Evolutionary conservation across 2,329 filamentous ascomycete genomes (phyloP).

Genomic region (Epichloe festucae): DNA sequence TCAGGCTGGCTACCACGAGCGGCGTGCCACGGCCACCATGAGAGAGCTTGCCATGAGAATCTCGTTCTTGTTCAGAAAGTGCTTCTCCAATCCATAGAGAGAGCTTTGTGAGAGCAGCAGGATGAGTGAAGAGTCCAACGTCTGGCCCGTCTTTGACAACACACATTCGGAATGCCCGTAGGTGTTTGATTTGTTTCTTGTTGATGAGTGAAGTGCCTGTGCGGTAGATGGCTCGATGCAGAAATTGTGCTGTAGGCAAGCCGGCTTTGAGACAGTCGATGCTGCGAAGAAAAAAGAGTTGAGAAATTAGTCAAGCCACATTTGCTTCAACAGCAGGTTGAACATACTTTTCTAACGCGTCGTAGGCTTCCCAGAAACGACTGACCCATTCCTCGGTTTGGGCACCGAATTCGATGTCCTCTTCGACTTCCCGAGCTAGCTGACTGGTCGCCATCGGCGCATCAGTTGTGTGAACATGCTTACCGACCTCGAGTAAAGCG

Average conservation of each 20-base stretch:
- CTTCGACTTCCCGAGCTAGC: slow-evolving; percentile 27
- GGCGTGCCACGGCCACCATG: slow-evolving; percentile 65
- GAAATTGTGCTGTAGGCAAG: slow-evolving; percentile 71
- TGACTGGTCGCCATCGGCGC: slow-evolving; percentile 19
- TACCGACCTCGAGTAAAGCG: slow-evolving; percentile 85
- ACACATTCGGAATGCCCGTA: slow-evolving; percentile 87
- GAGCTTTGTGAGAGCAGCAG: slow-evolving; percentile 83
- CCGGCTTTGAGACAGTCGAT: slow-evolving; percentile 65
- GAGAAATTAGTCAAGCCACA: too few species aligned
- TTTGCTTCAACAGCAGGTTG: too few species aligned
- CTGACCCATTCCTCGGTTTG: slow-evolving; percentile 52
- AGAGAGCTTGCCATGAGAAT: slow-evolving; percentile 54
- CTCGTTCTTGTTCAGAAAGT: slow-evolving; percentile 75
- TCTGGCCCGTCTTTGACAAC: slow-evolving; percentile 93
- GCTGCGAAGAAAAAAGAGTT: slow-evolving; percentile 24
- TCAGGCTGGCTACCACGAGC: slow-evolving; percentile 78
- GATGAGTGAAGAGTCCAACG: slow-evolving; percentile 81
- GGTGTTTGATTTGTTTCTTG: slow-evolving; percentile 85
- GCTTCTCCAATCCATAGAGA: slow-evolving; percentile 92
- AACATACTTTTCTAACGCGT: slow-evolving; percentile 55
- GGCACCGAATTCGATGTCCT: slow-evolving; percentile 33
- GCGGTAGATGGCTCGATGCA: slow-evolving; percentile 84
- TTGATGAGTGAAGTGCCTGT: slow-evolving; percentile 84
- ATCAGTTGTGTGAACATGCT: slow-evolving; percentile 28
- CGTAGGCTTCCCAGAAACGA: slow-evolving; percentile 60